Evolutionary conservation across 768 basidiomycete species (phyloP).

Genomic region (Tubosaeta sp.): DNA sequence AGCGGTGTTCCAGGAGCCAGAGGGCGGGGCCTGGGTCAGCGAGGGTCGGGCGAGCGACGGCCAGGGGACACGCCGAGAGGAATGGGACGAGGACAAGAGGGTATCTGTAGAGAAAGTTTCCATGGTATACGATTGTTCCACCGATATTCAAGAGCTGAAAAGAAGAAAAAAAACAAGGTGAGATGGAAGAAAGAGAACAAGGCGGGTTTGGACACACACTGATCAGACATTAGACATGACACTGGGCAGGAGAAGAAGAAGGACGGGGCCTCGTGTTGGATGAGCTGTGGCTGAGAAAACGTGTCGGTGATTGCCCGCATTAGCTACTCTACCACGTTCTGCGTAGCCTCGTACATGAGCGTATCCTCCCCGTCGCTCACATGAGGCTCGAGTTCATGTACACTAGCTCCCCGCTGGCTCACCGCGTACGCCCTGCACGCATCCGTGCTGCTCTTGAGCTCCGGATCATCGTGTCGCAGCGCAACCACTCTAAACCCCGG

Average conservation of each 20-base stretch:
- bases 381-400: conserved; percentile 65
- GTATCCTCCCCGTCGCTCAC: conserved; percentile 51
- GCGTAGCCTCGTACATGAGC: conserved; percentile 33
- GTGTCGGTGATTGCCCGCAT: conserved; percentile 30
- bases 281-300: conserved; percentile 34
- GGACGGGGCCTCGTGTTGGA: conserved; percentile 28
- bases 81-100: conserved; percentile 17
- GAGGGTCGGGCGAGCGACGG: conserved; percentile 11
- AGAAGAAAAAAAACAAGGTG: background rate
- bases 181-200: background rate
- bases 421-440: conserved; percentile 66
- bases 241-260: conserved; percentile 6
- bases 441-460: conserved; percentile 53
- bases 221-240: conserved; percentile 26
- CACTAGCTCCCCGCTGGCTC: conserved; percentile 51
- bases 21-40: conserved; percentile 14
- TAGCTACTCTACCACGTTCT: conserved; percentile 1
- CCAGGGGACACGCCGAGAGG: conserved; percentile 12
- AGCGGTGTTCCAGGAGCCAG: conserved; percentile 15
- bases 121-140: conserved; percentile 32
- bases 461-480: conserved; percentile 52
- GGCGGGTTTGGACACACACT: conserved; percentile 6
- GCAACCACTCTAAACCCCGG: conserved; percentile 55
- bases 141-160: conserved; percentile 31
- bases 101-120: conserved; percentile 28